Evolutionary conservation across 2,329 filamentous ascomycete genomes (phyloP), one percentile per base, ranked within the genome.

Genomic region (Elsinoe fawcettii): DNA sequence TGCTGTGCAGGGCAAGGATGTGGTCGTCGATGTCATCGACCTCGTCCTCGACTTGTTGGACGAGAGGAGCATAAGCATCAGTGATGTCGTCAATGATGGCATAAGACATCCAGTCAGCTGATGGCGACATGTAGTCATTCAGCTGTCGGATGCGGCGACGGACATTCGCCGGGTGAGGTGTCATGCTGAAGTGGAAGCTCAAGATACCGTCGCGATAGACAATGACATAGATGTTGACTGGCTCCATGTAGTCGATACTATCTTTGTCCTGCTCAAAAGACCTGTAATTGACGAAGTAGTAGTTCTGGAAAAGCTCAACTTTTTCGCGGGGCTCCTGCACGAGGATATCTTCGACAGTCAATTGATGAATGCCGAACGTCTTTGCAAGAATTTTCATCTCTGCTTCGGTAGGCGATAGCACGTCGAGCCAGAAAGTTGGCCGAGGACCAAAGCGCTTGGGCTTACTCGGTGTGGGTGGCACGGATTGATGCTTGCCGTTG

Each of bases 221-320:
- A 7, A 97, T 87, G 34, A 96, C 87, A 66, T 97, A 99, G 81
- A 99, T 90, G 72, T 97, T 96, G 67, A 99, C 88, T 0, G 93
- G 92, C 65, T 97, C 90, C 46, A 99, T 80, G 69, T 95, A 96
- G 67, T 95, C 85, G 58, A 93, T 88, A 68, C 85, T 95, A 64
- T 86, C 86, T 60, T 84, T 83, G 67, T 99, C 93, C 70, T 97
- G 93, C 69, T 99, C 93, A 67, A 99, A 99, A 0, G 90, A 95
- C 14, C 93, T 87, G 71, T 99, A 99, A 70, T 96, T 97, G 74
- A 99, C 89, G 66, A 99, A 96, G 72, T 99, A 99, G 74, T 99
- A 99, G 69, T 95, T 88, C 32, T 89, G 86, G 77, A 99, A 99
- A 1, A 99, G 79, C 70, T 99, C 93, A 0, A 99, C 93, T 74